phyloP scores from a whole-genome alignment of 108 stramenopile species.

The Aurantiochytrium sp. region DNA sequence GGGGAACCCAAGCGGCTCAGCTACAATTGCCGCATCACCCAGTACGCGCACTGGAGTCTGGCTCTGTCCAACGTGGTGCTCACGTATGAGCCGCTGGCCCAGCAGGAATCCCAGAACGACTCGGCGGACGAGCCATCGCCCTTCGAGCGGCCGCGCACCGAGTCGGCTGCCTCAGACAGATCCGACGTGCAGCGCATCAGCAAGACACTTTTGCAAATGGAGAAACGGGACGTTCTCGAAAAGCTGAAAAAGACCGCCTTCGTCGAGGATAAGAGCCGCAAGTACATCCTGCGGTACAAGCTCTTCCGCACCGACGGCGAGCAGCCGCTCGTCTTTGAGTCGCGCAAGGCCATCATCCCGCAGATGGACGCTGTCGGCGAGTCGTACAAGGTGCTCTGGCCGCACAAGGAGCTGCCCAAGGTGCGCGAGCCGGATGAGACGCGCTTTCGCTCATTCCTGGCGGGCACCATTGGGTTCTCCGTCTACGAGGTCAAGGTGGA shows the following conservation, averaged over 20 bases:
- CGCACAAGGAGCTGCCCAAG: background rate
- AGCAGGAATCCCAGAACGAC: background rate
- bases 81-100: background rate
- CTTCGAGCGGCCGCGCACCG: background rate
- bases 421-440: background rate
- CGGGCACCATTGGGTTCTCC: background rate
- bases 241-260: background rate
- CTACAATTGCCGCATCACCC: constrained; percentile 29
- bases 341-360: background rate
- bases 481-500: background rate
- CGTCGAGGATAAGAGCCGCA: background rate
- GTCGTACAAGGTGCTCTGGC: constrained; percentile 12
- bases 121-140: background rate
- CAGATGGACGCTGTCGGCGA: constrained; percentile 6
- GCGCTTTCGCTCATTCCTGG: background rate
- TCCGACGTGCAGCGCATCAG: background rate
- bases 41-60: constrained; percentile 17
- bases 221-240: background rate
- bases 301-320: background rate
- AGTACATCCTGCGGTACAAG: background rate
- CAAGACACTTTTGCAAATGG: background rate
- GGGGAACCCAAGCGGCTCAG: background rate
- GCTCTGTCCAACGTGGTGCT: background rate
- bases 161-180: background rate
- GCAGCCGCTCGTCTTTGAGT: background rate